Evolutionary conservation across 2,329 filamentous ascomycete species (phyloP).

Genomic region (Dactylellina drechsleri): DNA sequence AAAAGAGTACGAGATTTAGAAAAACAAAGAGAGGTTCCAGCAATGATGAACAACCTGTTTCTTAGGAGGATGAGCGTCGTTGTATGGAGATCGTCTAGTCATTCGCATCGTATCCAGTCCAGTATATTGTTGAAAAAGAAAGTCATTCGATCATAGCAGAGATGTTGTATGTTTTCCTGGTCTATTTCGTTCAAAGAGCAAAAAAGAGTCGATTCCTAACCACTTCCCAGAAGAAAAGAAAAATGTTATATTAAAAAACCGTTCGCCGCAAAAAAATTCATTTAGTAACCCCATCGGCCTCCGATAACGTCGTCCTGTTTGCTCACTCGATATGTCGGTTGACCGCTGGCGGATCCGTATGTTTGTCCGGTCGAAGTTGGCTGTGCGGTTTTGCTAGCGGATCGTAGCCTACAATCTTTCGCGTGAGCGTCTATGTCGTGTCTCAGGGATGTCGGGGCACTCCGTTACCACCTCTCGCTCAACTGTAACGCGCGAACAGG

Average conservation of each 20-base stretch:
- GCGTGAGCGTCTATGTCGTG: constrained; percentile 49
- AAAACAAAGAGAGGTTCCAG: constrained; percentile 45
- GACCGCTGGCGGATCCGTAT: constrained; percentile 52
- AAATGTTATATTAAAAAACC: constrained; percentile 41
- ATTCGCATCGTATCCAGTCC: constrained; percentile 53
- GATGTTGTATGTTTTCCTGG: constrained; percentile 39
- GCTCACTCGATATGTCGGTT: constrained; percentile 57
- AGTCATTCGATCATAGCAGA: constrained; percentile 52
- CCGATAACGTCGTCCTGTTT: constrained; percentile 57
- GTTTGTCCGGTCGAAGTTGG: constrained; percentile 50
- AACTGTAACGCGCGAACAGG: constrained; percentile 36
- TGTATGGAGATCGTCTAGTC: constrained; percentile 41
- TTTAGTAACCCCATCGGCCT: constrained; percentile 57
- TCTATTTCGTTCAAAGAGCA: constrained; percentile 45
- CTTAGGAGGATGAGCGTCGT: constrained; percentile 37
- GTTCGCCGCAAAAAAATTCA: constrained; percentile 25
- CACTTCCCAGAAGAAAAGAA: constrained; percentile 44
- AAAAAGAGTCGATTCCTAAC: constrained; percentile 44
- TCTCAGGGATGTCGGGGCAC: constrained; percentile 42
- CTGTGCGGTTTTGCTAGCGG: constrained; percentile 58
- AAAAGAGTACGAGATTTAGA: constrained; percentile 45
- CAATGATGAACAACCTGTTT: constrained; percentile 54
- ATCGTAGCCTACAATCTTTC: constrained; percentile 58
- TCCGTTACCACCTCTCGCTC: constrained; percentile 51
- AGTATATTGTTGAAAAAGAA: constrained; percentile 39